Evolutionary conservation across 2,329 filamentous ascomycete species (phyloP), one percentile per base, ranked within the genome.

Genomic region (Aspergillus unguis): DNA sequence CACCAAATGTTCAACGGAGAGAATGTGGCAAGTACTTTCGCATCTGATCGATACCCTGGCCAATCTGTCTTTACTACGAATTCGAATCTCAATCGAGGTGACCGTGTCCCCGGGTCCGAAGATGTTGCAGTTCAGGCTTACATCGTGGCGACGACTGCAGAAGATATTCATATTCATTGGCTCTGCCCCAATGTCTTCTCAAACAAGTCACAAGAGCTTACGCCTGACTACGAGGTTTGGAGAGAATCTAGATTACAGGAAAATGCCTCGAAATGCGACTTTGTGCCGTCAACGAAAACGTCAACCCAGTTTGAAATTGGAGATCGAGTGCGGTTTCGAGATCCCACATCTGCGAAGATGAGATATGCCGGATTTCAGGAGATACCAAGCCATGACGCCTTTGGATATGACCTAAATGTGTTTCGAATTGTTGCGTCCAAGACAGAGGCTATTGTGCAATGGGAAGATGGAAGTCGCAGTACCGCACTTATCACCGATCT

Each of bases 351-450:
- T 36, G 81, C 81, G 5, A 73, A 74, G 26, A 64, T 73, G 35
- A 84, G 82, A 58, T 84, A 84, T 59, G 70, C 76, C 48, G 69
- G 68, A 43, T 65, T 81, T 38, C 66, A 68, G 10, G 70, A 70
- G 23, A 73, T 82, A 28, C 69, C 77, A 26, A 66, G 75, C 7
- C 73, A 73, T 3, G 71, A 77, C 25, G 77, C 75, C 6, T 68
- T 78, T 37, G 81, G 81, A 1, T 83, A 80, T 61, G 82, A 85
- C 58, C 65, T 84, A 57, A 85, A 85, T 54, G 74, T 82, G 2
- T 83, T 79, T 58, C 72, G 77, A 9, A 71, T 85, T 47, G 69
- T 77, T 46, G 71, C 72, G 31, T 78, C 77, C 8, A 70, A 69
- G 23, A 80, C 80, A 2, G 67, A 70, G n/a, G 77, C 78, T 9